Base-by-base conservation (phyloP, 2,329 filamentous ascomycete genomes). In the Acarospora socialis region DNA sequence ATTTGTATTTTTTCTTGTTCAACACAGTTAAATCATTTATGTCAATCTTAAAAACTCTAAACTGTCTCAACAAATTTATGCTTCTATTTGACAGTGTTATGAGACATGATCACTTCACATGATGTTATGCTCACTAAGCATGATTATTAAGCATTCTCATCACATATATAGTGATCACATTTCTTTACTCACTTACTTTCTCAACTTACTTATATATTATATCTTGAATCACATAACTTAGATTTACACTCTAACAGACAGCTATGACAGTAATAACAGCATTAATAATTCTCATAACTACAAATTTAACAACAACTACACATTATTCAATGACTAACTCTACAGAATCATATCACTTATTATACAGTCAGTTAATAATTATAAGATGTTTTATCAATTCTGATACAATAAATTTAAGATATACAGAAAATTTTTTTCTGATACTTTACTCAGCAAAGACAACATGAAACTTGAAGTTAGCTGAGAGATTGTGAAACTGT, bases 401-500 rank as follows among this genome's bases (percentile, higher is more conserved):
- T 3, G 30, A 9, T 10, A 15, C 3, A 21, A 37, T 18, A 8
- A 5, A 7, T 34, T 37, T 22, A 28, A 37, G 21, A n/a, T 37
- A 14, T 16, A 28, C 12, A 32, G 35, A 7, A 31, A 37, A 23
- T 21, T 30, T 19, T 34, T 34, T 15, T 25, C 35, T 7, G 25
- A 30, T 7, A 27, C 25, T 4, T 30, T 30, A 21, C 18, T 37
- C 6, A 32, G 32, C 4, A 17, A 19, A 3, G 18, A 37, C 18
- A 32, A 32, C 7, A 27, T 24, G 10, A 32, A 8, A 14, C 35
- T 15, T 3, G 22, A 1, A 30, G 27, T 10, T n/a, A 37, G 13
- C 16, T 37, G 14, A 16, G 21, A 15, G 30, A 32, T 10, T 37
- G 35, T 25, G 35, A 32, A 9, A 16, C 8, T n/a, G 3, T 37